Evolutionary conservation across 2,329 filamentous ascomycete genomes (phyloP).

Genomic region (Paecilomyces dactylethromorphus): DNA sequence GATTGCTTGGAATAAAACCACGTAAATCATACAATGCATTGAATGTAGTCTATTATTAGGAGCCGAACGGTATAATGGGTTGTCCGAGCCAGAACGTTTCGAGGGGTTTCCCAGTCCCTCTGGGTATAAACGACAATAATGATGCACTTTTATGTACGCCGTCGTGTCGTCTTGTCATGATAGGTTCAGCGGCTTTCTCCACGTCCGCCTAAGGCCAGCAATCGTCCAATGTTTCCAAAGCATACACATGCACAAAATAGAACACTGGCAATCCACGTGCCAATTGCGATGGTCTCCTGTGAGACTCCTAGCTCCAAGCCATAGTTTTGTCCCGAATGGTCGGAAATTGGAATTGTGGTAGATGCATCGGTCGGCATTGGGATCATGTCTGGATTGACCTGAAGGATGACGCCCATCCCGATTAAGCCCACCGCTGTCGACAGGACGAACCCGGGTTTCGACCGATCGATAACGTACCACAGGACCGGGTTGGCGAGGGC

Average conservation of each 20-base stretch:
- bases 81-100: not conserved
- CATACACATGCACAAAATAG: constrained; percentile 92
- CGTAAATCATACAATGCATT: not conserved
- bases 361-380: constrained; percentile 54
- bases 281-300: constrained; percentile 53
- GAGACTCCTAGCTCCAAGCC: constrained; percentile 29
- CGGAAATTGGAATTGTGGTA: constrained; percentile 19
- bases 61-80: not conserved
- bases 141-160: not conserved
- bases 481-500: constrained; percentile 86
- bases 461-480: constrained; percentile 95
- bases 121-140: not conserved
- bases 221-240: constrained; percentile 89
- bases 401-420: constrained; percentile 68
- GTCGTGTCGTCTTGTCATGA: not conserved
- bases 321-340: constrained; percentile 21
- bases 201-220: constrained; percentile 53
- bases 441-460: constrained; percentile 73
- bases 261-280: constrained; percentile 87
- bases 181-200: constrained; percentile 14
- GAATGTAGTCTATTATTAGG: not conserved
- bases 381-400: constrained; percentile 71
- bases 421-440: constrained; percentile 65
- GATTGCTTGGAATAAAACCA: not conserved
- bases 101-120: not conserved